Conservation (phyloP, 805 yeast genomes). For the Suhomyces pyralidae region DNA sequence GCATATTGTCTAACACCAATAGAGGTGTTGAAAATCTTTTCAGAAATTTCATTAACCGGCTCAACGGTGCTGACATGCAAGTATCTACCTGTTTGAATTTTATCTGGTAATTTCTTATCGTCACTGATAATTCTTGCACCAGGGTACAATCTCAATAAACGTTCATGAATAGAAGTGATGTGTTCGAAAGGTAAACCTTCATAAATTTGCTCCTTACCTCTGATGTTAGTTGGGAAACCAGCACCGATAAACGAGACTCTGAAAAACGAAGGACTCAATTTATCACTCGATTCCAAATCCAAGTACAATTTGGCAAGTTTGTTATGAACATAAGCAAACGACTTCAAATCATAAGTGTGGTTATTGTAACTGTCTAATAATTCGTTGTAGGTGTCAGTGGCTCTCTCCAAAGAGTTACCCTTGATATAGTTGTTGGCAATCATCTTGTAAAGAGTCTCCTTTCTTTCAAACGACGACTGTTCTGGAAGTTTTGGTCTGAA, state of each 20-base stretch:
- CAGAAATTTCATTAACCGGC: constrained; percentile 57
- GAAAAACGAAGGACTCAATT: constrained; percentile 74
- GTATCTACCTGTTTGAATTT: constrained; percentile 66
- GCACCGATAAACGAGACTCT: constrained; percentile 76
- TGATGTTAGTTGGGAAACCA: constrained; percentile 75
- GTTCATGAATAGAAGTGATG: constrained; percentile 74
- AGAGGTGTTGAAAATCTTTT: constrained; percentile 44
- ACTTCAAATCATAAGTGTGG: constrained; percentile 70
- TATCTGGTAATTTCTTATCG: constrained; percentile 47
- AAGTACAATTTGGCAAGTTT: constrained; percentile 66
- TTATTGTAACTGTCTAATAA: constrained; percentile 71
- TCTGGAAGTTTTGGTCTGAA: constrained; percentile 71
- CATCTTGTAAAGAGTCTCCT: constrained; percentile 65
- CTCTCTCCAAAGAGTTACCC: constrained; percentile 77
- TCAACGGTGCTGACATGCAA: constrained; percentile 70
- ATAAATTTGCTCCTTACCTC: constrained; percentile 75
- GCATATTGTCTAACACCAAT: constrained; percentile 71
- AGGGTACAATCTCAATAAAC: constrained; percentile 71
- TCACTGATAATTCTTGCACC: constrained; percentile 71
- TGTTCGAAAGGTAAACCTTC: constrained; percentile 89
- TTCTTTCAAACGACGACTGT: constrained; percentile 77
- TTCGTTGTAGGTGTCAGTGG: constrained; percentile 74
- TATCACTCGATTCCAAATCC: constrained; percentile 64
- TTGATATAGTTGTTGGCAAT: constrained; percentile 67
- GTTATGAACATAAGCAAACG: constrained; percentile 68